Evolutionary conservation across 805 yeast species (phyloP), one percentile per base, ranked within the genome.

Genomic region (Zygotorulaspora chibaensis): DNA sequence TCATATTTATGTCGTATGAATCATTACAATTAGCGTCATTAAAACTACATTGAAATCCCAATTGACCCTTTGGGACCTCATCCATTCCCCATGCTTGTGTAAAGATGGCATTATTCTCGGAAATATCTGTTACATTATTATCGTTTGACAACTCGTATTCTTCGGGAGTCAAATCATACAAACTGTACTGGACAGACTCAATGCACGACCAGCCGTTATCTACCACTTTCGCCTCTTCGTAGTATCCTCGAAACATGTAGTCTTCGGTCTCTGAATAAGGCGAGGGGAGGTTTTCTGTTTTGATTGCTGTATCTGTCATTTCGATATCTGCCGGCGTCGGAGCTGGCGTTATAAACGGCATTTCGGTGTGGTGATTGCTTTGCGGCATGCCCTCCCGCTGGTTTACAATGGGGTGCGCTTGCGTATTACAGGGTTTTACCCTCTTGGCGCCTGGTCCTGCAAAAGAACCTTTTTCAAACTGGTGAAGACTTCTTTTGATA

Each of bases 251-350:
- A 9, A 53, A 36, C 63, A 61, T 61, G 43, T 61, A 61, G 25
- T 58, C 63, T 41, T 61, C 65, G 2, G 57, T 51, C 38, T 59
- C 64, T 10, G 57, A 52, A 25, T 59, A 57, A 10, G 53, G 53
- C 18, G 53, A 49, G 20, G 46, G 31, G 2, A 34, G 12, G 27
- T 33, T 33, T 34, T 45, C 42, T 25, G 10, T 31, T n/a, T 29
- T 15, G 3, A 18, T 15, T 2, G 42, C 31, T 23, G 27, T 11
- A 2, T 40, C 27, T 7, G 38, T 35, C 27, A 36, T 26, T 11
- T 17, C 34, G 20, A 28, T 37, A 16, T 46, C 38, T 3, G 49
- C 45, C 13, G 49, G 49, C 16, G 49, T 41, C 20, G 43, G 35
- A 3, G 43, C 49, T 3, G 49, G 49, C 30, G 49, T 46, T n/a